Percentiles rank a stretch among this genome's conserved stretches.
These are phyloP conservation scores for Leptographium procerum DNA, from an alignment of 2,329 filamentous ascomycete genomes.

Conservation along the genomic window DNA sequence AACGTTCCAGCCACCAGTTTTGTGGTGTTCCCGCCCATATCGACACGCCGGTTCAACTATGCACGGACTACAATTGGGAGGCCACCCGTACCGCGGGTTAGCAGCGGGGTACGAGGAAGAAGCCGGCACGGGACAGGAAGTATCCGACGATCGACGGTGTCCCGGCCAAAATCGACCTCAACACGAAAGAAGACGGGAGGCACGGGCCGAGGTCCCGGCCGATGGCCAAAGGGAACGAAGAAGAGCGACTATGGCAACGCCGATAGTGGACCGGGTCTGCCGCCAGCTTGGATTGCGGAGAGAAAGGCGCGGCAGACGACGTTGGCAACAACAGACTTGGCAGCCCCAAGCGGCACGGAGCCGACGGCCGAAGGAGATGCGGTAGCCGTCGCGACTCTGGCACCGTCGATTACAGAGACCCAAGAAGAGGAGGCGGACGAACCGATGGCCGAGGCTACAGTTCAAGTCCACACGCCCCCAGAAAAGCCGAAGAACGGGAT, in stretches of 20 bases:
- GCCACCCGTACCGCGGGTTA: constrained; percentile 23
- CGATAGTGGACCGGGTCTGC: constrained; percentile 51
- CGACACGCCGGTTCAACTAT: constrained; percentile 35
- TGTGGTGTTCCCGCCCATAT: constrained; percentile 63
- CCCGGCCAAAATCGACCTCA: constrained; percentile 27
- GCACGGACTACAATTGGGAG: constrained; percentile 30
- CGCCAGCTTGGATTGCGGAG: constrained; percentile 41
- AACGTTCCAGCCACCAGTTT: constrained; percentile 60
- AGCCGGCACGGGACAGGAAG: constrained; percentile 24
- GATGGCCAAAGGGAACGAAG: constrained; percentile 58
- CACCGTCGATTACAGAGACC: too few relatives aligned
- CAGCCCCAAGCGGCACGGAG: background rate
- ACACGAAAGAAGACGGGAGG: constrained; percentile 44
- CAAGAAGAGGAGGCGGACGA: constrained; percentile 13
- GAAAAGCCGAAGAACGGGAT: constrained; percentile 14
- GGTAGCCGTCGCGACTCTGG: background rate
- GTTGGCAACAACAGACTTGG: background rate
- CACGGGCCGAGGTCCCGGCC: constrained; percentile 51
- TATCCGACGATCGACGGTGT: constrained; percentile 19
- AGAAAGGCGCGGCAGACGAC: constrained; percentile 5
- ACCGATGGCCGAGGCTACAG: constrained; percentile 18
- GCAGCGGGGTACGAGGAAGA: constrained; percentile 25
- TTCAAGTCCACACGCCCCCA: constrained; percentile 25
- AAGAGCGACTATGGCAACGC: constrained; percentile 58
- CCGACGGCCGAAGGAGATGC: background rate